Evolutionary conservation across 768 basidiomycete species (phyloP).

Genomic region (Pleurotus eryngii): DNA sequence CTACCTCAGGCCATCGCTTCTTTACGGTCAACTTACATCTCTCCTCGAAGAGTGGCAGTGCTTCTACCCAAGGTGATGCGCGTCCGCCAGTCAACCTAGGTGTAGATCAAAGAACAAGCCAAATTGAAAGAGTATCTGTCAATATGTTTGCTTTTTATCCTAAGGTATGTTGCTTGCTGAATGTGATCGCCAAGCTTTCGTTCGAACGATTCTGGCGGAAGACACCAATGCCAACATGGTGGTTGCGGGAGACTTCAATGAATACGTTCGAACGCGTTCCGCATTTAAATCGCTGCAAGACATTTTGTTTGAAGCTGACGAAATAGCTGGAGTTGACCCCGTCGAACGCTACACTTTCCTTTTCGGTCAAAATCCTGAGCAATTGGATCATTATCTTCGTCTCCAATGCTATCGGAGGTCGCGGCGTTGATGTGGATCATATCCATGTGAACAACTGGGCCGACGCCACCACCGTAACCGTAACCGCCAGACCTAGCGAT

Average conservation of each 20-base stretch:
- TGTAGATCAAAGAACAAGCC: conserved; percentile 42
- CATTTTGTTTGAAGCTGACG: conserved; percentile 48
- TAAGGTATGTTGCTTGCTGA: not conserved
- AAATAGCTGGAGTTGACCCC: conserved; percentile 40
- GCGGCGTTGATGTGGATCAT: conserved; percentile 49
- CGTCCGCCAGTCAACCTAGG: conserved; percentile 57
- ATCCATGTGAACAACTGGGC: conserved; percentile 63
- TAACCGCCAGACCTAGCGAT: conserved; percentile 42
- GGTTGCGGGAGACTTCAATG: conserved; percentile 62
- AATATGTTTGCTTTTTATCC: conserved; percentile 15
- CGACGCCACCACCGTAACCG: conserved; percentile 24
- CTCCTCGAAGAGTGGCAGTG: conserved; percentile 54
- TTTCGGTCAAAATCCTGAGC: conserved; percentile 55
- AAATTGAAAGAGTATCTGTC: conserved; percentile 51
- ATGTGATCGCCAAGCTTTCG: conserved; percentile 38
- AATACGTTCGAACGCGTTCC: conserved; percentile 50
- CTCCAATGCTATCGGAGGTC: conserved; percentile 37
- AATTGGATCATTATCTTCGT: conserved; percentile 60
- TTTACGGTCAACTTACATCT: conserved; percentile 63
- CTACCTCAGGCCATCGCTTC: conserved; percentile 38
- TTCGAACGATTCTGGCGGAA: conserved; percentile 37
- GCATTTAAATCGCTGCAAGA: conserved; percentile 42
- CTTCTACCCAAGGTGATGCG: conserved; percentile 51
- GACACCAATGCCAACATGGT: conserved; percentile 47
- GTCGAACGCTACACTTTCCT: conserved; percentile 61